phyloP scores from a whole-genome alignment of 495 filamentous ascomycete species.

The Penicillium goetzii region DNA sequence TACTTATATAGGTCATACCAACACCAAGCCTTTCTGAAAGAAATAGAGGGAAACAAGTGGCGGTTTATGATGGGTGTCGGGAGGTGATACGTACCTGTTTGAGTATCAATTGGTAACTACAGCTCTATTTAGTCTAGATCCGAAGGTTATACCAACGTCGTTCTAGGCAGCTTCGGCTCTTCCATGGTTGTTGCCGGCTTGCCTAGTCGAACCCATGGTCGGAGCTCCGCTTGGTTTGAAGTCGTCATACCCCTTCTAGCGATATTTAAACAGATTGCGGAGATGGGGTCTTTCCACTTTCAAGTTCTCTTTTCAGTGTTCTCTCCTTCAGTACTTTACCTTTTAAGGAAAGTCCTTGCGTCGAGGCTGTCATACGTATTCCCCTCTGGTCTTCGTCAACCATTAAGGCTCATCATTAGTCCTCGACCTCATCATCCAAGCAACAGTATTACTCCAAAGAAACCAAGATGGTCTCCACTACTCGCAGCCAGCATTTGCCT shows the following conservation, averaged over 20 bases:
- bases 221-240: neutral
- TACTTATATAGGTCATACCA: neutral
- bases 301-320: neutral
- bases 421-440: neutral
- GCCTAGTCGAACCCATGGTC: neutral
- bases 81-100: neutral
- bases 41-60: neutral
- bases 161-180: slow-evolving; percentile 4
- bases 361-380: neutral
- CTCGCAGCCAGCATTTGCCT: neutral
- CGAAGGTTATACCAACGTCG: neutral
- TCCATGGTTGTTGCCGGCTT: slow-evolving; percentile 4
- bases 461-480: neutral
- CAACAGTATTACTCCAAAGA: neutral
- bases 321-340: neutral
- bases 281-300: neutral
- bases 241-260: neutral
- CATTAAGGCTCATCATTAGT: neutral
- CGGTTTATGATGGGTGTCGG: neutral
- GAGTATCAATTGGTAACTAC: neutral
- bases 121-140: neutral
- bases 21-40: neutral
- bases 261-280: neutral
- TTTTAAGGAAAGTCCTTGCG: neutral
- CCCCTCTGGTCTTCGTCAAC: neutral